These are phyloP conservation scores for Mycena rosella DNA, from an alignment of 768 basidiomycete species.

Conservation along the genomic window DNA sequence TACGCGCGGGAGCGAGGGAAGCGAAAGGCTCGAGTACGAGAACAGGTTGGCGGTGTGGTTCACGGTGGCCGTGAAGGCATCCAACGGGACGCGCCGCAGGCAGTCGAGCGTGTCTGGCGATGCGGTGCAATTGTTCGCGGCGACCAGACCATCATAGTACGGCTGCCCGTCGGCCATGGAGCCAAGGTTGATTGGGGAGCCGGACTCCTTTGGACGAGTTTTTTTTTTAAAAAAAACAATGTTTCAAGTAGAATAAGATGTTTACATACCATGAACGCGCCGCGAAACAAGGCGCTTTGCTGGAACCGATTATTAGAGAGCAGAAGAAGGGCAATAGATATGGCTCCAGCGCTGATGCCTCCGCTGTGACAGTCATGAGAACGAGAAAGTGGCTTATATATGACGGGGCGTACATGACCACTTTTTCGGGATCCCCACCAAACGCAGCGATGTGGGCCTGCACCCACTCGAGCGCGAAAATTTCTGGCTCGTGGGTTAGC, in stretches of 20 bases:
- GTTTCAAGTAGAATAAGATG: too few relatives aligned
- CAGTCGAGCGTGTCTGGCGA: slow-evolving; percentile 48
- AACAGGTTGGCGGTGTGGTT: slow-evolving; percentile 48
- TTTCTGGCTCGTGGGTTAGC: slow-evolving; percentile 19
- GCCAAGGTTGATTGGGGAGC: slow-evolving; percentile 3
- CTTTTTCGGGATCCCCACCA: slow-evolving; percentile 17
- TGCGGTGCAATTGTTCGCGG: slow-evolving; percentile 40
- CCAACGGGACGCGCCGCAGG: slow-evolving; percentile 48
- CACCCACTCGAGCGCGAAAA: slow-evolving; percentile 31
- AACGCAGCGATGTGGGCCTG: slow-evolving; percentile 19
- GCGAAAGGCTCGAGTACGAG: slow-evolving; percentile 43
- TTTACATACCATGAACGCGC: slow-evolving; percentile 32
- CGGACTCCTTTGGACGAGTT: too few relatives aligned
- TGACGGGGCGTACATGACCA: slow-evolving; percentile 6
- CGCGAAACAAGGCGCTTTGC: slow-evolving; percentile 12
- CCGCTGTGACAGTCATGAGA: background rate
- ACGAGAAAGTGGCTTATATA: background rate
- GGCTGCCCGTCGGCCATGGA: slow-evolving; percentile 25
- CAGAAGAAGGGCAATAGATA: slow-evolving; percentile 11
- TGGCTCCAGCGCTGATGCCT: slow-evolving; percentile 26
- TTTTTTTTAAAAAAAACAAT: too few relatives aligned
- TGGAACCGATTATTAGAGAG: slow-evolving; percentile 29
- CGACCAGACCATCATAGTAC: slow-evolving; percentile 17
- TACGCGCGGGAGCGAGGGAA: slow-evolving; percentile 54
- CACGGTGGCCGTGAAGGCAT: slow-evolving; percentile 47